These are phyloP conservation scores for Corymbia maculata DNA, from an alignment of 345 rosid species.

Conservation along the genomic window DNA sequence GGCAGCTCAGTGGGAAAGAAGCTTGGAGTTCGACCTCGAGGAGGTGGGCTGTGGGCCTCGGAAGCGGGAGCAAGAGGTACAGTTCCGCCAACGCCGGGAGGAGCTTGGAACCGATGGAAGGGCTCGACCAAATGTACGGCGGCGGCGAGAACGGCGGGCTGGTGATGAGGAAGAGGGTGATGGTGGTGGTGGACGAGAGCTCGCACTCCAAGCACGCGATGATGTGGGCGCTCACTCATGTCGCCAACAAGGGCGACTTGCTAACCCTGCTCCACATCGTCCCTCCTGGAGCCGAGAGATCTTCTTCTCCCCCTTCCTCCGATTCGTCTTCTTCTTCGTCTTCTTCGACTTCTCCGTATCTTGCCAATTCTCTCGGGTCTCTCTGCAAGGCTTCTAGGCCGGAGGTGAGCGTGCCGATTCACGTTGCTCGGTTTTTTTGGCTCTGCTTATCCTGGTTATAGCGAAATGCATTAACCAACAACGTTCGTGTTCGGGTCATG, in stretches of 20 bases:
- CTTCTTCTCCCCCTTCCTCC: constrained; percentile 1
- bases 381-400: constrained; percentile 90
- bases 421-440: not conserved
- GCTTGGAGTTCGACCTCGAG: constrained; percentile 44
- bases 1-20: constrained; percentile 57
- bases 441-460: not conserved
- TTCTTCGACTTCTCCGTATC: constrained; percentile 17
- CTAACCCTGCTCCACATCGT: constrained; percentile 72
- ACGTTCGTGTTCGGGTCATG: not conserved
- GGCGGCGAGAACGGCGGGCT: constrained; percentile 24
- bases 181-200: constrained; percentile 82
- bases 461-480: not conserved
- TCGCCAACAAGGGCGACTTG: constrained; percentile 66
- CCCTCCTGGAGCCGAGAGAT: constrained; percentile 9
- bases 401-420: constrained; percentile 39
- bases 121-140: constrained; percentile 46
- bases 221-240: constrained; percentile 98
- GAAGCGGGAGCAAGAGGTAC: not conserved
- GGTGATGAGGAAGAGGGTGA: constrained; percentile 64
- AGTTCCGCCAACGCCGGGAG: constrained; percentile 5
- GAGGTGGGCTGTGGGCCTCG: constrained; percentile 30
- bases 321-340: constrained; percentile 4
- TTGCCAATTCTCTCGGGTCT: constrained; percentile 71
- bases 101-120: constrained; percentile 6
- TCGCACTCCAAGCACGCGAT: constrained; percentile 82